Evolutionary conservation across 2,329 filamentous ascomycete species (phyloP), one percentile per base, ranked within the genome.

Genomic region (Pseudogymnoascus sp.): DNA sequence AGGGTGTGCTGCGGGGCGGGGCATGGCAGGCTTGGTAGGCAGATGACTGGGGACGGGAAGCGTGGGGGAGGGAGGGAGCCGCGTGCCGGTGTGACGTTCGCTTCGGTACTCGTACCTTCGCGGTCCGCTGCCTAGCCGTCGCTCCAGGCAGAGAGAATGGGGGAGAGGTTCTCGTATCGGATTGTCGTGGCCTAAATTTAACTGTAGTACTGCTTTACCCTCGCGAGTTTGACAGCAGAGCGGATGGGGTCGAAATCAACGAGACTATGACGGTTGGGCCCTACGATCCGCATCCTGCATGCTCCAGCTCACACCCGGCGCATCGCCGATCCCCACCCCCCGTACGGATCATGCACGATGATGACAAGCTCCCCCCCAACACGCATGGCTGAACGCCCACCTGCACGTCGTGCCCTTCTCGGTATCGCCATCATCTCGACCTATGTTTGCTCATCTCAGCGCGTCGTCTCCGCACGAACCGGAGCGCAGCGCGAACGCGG

Each of bases 41-140:
- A 60, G 56, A 60, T 60, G 56, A 60, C 56, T 60, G 56, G 56
- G 28, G 53, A 38, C 31, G 31, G 56, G 56, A 59, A 24, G 28
- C 26, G 33, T 24, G 28, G 53, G 28, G 50, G 24, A 35, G 24
- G 50, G 12, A 8, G 28, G 16, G 28, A 60, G 56, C 31, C 35
- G 56, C 56, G 31, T 35, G 56, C 56, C 16, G 56, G 35, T 38
- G 35, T 38, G 56, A 60, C 56, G 22, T 37, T 35, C 8, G 6
- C 56, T 2, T 12, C 31, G 31, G 16, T 35, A 22, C 56, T 60
- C 14, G 35, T 16, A 37, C 26, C 22, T 59, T 33, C 53, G 8
- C 31, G 31, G 8, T 6, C 43, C 43, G 43, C 6, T 50, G 43
- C 43, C 43, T 50, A 26, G 41, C 11, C 16, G 40, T 8, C 3